These are phyloP conservation scores for Delphinella strobiligena DNA, from an alignment of 2,329 filamentous ascomycete genomes.

Conservation along the genomic window DNA sequence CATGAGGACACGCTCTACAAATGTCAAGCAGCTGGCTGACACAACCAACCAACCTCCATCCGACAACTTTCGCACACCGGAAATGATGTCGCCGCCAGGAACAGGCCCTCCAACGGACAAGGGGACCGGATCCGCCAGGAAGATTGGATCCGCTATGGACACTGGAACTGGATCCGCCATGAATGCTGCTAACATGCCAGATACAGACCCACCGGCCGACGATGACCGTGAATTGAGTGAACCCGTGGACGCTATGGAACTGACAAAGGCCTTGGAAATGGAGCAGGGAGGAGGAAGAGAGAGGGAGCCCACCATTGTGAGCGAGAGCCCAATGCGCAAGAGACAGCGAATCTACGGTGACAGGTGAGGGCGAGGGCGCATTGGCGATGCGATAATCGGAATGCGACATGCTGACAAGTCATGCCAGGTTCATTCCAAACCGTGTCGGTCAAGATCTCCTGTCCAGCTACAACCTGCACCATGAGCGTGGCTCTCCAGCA, in stretches of 20 bases:
- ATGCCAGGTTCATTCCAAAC: conserved; percentile 78
- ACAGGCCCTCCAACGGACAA: conserved; percentile 47
- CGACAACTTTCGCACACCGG: conserved; percentile 29
- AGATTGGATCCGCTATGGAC: conserved; percentile 12
- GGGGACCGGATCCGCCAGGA: conserved; percentile 28
- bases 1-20: conserved; percentile 1
- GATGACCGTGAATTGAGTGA: conserved; percentile 32
- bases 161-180: too few relatives aligned
- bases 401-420: conserved; percentile 29
- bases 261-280: conserved; percentile 50
- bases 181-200: too few relatives aligned
- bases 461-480: conserved; percentile 81
- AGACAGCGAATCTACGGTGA: conserved; percentile 53
- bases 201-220: too few relatives aligned
- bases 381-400: neutral
- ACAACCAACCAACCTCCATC: conserved; percentile 4
- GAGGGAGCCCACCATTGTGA: conserved; percentile 54
- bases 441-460: conserved; percentile 85
- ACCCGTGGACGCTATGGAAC: conserved; percentile 45
- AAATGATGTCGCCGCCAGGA: conserved; percentile 42
- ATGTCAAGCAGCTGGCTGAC: neutral
- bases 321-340: conserved; percentile 55
- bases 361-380: conserved; percentile 18
- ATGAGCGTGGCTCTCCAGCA: conserved; percentile 85
- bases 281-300: conserved; percentile 46